These are phyloP conservation scores for Mycena latifolia DNA, from an alignment of 768 basidiomycete genomes.

Conservation along the genomic window DNA sequence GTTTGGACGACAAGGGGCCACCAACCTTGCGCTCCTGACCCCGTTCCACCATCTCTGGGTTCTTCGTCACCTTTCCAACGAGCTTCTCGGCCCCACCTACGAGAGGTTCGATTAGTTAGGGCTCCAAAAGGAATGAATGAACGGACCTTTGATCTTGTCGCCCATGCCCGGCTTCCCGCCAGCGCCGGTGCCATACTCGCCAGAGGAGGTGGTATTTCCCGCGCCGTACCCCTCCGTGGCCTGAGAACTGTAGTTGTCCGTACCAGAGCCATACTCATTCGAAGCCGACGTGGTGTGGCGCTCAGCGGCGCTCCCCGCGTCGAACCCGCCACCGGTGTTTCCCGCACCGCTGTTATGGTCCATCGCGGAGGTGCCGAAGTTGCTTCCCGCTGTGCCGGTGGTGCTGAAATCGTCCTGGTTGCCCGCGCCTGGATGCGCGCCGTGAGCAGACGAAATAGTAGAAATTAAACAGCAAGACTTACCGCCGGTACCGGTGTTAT, in stretches of 20 bases:
- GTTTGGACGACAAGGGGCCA: not conserved
- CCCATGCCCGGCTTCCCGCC: conserved; percentile 31
- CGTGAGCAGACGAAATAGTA: not conserved
- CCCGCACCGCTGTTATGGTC: conserved; percentile 3
- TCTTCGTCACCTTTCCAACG: conserved; percentile 38
- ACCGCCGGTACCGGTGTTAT: not conserved
- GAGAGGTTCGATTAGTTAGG: too few species aligned
- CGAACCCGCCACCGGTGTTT: conserved; percentile 10
- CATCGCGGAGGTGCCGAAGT: conserved; percentile 1
- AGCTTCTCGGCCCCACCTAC: conserved; percentile 43
- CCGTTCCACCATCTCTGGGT: conserved; percentile 37
- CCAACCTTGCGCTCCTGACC: conserved; percentile 38
- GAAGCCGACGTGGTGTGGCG: not conserved
- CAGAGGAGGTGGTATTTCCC: not conserved
- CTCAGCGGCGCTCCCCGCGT: conserved; percentile 2
- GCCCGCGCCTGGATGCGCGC: not conserved
- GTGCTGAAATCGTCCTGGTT: conserved; percentile 5
- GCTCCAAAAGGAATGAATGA: not conserved
- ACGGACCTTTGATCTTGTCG: conserved; percentile 41
- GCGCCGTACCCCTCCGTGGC: not conserved
- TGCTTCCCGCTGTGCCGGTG: not conserved
- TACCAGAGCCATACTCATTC: not conserved
- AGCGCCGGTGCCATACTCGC: not conserved
- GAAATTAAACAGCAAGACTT: not conserved
- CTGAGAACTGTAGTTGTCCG: not conserved